Evolutionary conservation across 257 asterid species (phyloP).

Genomic region (Solanum peruvianum): DNA sequence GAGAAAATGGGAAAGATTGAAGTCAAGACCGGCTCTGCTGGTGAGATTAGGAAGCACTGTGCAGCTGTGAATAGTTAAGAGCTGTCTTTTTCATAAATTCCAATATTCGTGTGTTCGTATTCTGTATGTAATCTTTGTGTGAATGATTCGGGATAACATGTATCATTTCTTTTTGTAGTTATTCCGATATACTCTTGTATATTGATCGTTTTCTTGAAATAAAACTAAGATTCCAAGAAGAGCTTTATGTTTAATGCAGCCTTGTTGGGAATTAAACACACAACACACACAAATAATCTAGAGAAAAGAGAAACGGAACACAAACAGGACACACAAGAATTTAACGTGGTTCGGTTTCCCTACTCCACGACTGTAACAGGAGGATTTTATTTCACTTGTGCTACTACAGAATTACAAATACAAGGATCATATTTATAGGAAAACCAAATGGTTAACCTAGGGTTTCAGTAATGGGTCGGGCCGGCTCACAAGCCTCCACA

Average conservation of each 20-base stretch:
- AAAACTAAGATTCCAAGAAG: background rate
- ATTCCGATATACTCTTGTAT: background rate
- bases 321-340: too few relatives aligned
- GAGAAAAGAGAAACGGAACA: too few relatives aligned
- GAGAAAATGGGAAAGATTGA: background rate
- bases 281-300: too few relatives aligned
- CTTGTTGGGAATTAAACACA: too few relatives aligned
- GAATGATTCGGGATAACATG: background rate
- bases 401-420: too few relatives aligned
- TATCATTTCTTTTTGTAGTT: background rate
- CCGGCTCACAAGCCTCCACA: too few relatives aligned
- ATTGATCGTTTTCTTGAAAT: background rate
- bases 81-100: background rate
- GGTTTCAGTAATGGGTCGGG: too few relatives aligned
- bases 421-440: too few relatives aligned
- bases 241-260: background rate
- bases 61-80: background rate
- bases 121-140: background rate
- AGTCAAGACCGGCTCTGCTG: background rate
- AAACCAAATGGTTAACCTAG: too few relatives aligned
- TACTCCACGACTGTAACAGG: too few relatives aligned
- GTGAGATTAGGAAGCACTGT: background rate
- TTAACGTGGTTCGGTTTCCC: too few relatives aligned
- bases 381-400: too few relatives aligned
- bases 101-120: background rate